Base-by-base conservation (phyloP, 768 basidiomycete genomes). In the Lepiota venenata region DNA sequence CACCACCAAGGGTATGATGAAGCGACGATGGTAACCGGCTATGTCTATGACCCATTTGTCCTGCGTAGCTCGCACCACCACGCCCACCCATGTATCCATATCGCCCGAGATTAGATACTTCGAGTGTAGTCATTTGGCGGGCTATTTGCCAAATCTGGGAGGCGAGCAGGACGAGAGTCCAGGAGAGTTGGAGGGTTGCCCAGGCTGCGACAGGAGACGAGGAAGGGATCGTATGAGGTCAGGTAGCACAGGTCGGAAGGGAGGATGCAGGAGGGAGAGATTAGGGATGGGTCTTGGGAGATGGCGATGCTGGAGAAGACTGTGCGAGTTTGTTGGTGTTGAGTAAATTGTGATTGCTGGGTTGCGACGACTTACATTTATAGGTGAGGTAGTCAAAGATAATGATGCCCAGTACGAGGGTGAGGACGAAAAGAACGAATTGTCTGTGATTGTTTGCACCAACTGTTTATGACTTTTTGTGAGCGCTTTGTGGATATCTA, bases 71-170 rank as follows among this genome's bases (percentile, higher is more conserved):
- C 2, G 84, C 80, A 16, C 83, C 83, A 0, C 85, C 90, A 38
- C 91, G 84, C 0, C 95, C 95, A 36, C 97, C 96, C 93, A 99
- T 96, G 74, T 87, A 98, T 11, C 97, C 96, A 64, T 87, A 98
- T 43, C 96, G 82, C 2, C 96, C 93, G 2, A 98, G 83, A 64
- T 99, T 99, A 56, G 87, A 87, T 2, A 98, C 92, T 65, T 99
- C 96, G 51, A 95, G 79, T 0, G 96, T 98, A 1, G 96, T 99
- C 82, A 98, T 92, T 64, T 98, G 95, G 21, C 87, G 82, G 2
- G 87, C 82, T 50, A 98, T 84, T 69, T 99, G 97, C 91, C 91
- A 96, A 46, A 86, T 75, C 62, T 99, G 96, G 3, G 85, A 84
- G 42, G 79, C 82, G 44, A 97, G 85, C 27, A 98, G 85, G 52